Conservation (phyloP, 352 stramenopile species). For the Phytophthora megakarya region DNA sequence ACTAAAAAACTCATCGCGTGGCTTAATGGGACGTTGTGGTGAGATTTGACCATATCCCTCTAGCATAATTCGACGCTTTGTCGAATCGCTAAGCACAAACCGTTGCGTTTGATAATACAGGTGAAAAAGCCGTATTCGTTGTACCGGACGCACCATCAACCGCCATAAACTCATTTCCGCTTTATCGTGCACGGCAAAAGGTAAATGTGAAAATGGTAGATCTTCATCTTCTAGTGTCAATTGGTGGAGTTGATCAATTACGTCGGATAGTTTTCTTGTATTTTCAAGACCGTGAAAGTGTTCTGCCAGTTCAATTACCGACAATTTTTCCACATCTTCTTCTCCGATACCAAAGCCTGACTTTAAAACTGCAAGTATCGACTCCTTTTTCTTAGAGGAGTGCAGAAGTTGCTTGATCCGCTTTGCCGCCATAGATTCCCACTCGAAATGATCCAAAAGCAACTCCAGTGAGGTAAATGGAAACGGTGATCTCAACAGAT, state of each 20-base stretch:
- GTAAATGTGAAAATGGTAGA: conserved; percentile 23
- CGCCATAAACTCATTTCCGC: conserved; percentile 47
- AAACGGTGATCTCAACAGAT: conserved; percentile 8
- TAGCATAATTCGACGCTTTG: conserved; percentile 19
- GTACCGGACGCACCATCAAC: conserved; percentile 45
- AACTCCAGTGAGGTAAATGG: conserved; percentile 28
- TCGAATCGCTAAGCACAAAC: conserved; percentile 24
- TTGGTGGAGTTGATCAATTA: conserved; percentile 9
- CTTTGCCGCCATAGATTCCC: conserved; percentile 16
- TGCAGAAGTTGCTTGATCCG: conserved; percentile 20
- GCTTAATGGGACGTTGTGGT: not conserved
- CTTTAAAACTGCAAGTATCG: not conserved
- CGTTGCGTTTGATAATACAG: conserved; percentile 33
- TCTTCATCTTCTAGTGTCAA: conserved; percentile 9
- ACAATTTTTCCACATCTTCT: conserved; percentile 19
- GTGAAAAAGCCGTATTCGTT: conserved; percentile 39
- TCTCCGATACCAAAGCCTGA: not conserved
- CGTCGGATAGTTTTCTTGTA: not conserved
- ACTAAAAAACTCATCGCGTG: not conserved
- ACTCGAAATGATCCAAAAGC: conserved; percentile 24
- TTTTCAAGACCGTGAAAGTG: conserved; percentile 15
- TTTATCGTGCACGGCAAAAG: conserved; percentile 24
- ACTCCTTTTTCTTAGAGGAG: not conserved
- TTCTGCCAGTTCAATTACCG: conserved; percentile 21
- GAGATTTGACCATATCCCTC: conserved; percentile 9